Conservation (phyloP, 352 stramenopile genomes). For the Globisporangium takayamanum region DNA sequence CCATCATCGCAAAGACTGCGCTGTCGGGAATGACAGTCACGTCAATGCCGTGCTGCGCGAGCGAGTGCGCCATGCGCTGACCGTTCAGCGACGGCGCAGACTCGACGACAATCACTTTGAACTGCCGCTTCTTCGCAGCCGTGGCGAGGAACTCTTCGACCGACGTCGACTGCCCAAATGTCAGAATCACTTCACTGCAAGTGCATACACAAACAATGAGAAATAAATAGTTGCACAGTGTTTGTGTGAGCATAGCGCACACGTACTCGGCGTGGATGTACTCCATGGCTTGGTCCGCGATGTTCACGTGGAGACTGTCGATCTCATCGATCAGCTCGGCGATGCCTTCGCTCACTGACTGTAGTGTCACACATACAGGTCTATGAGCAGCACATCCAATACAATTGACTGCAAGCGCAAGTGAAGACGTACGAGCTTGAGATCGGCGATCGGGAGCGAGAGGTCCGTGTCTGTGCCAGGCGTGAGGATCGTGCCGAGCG, state of each 20-base stretch:
- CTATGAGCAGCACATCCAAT: background rate
- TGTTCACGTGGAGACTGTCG: constrained; percentile 94
- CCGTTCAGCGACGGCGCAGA: constrained; percentile 91
- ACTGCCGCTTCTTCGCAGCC: constrained; percentile 89
- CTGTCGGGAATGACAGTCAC: constrained; percentile 96
- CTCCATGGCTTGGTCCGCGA: constrained; percentile 93
- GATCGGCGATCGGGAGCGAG: constrained; percentile 74
- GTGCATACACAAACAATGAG: background rate
- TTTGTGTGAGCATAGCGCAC: constrained; percentile 9
- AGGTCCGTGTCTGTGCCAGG: constrained; percentile 76
- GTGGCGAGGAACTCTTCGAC: constrained; percentile 89
- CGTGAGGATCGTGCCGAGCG: constrained; percentile 75
- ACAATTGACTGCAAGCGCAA: background rate
- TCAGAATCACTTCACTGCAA: constrained; percentile 92
- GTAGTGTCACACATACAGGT: background rate
- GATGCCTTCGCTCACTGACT: constrained; percentile 94
- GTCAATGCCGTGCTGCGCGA: constrained; percentile 89
- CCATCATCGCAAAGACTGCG: constrained; percentile 97
- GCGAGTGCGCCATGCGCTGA: constrained; percentile 82
- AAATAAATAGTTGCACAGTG: background rate
- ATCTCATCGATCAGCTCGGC: constrained; percentile 93
- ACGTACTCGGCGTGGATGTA: constrained; percentile 95
- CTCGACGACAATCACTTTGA: constrained; percentile 95
- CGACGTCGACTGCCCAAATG: constrained; percentile 90
- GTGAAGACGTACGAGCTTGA: constrained; percentile 50